Evolutionary conservation across 2,329 filamentous ascomycete genomes (phyloP).

Genomic region (Bimuria novae-zelandiae): DNA sequence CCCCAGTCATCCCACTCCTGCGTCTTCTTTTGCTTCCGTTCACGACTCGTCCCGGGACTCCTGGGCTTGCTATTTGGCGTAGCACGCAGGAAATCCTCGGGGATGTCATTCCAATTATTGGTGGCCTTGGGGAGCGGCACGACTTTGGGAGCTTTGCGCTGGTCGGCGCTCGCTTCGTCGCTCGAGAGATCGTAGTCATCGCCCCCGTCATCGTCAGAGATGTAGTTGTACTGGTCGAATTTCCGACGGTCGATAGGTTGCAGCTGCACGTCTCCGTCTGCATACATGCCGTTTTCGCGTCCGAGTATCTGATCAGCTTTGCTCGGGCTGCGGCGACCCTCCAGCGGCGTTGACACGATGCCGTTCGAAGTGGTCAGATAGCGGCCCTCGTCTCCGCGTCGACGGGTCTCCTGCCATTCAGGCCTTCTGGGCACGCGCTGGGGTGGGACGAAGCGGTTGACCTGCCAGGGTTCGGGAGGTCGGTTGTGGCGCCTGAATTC

Average conservation of each 20-base stretch:
- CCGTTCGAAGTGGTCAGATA: slow-evolving; percentile 44
- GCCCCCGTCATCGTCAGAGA: slow-evolving; percentile 47
- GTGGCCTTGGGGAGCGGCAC: slow-evolving; percentile 24
- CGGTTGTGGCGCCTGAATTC: slow-evolving; percentile 39
- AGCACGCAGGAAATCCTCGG: slow-evolving; percentile 48
- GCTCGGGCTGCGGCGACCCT: slow-evolving; percentile 44
- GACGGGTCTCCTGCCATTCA: slow-evolving; percentile 35
- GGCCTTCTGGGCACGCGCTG: slow-evolving; percentile 35
- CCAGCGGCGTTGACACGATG: slow-evolving; percentile 34
- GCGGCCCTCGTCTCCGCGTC: slow-evolving; percentile 33
- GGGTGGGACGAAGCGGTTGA: slow-evolving; percentile 31
- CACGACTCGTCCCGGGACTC: slow-evolving; percentile 26
- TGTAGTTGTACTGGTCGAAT: slow-evolving; percentile 43
- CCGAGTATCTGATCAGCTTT: slow-evolving; percentile 51
- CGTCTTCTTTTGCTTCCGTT: slow-evolving; percentile 31
- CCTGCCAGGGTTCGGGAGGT: slow-evolving; percentile 36
- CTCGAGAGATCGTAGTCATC: slow-evolving; percentile 40
- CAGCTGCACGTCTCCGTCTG: slow-evolving; percentile 47
- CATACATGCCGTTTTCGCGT: slow-evolving; percentile 41
- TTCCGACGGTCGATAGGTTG: slow-evolving; percentile 47
- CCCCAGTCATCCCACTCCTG: slow-evolving; percentile 42
- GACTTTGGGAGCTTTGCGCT: slow-evolving; percentile 14
- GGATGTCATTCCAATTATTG: slow-evolving; percentile 55
- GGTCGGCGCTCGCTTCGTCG: slow-evolving; percentile 36
- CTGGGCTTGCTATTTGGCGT: slow-evolving; percentile 34